Conservation (phyloP, 1,284 basidiomycete species). For the Sporisorium scitamineum region DNA sequence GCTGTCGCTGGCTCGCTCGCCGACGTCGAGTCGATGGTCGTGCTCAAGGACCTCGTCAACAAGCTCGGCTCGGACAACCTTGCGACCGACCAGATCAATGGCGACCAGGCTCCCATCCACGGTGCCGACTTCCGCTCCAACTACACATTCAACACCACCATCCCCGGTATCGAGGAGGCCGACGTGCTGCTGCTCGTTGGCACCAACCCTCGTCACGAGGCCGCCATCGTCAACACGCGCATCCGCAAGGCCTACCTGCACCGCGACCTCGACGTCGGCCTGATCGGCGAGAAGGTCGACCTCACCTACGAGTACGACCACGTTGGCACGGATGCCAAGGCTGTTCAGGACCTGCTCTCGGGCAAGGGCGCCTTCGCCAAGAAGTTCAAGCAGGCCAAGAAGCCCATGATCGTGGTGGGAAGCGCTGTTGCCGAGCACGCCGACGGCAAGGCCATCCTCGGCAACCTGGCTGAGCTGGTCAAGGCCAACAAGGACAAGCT, state of each 20-base stretch:
- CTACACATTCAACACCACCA: conserved; percentile 96
- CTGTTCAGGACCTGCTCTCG: conserved; percentile 81
- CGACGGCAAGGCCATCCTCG: conserved; percentile 84
- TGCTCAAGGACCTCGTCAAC: conserved; percentile 93
- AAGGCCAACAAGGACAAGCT: conserved; percentile 76
- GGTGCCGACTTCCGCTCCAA: conserved; percentile 93
- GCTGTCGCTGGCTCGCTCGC: conserved; percentile 92
- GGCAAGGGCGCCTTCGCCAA: conserved; percentile 81
- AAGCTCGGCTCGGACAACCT: conserved; percentile 95
- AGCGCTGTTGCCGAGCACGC: conserved; percentile 87
- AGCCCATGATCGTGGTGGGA: conserved; percentile 92
- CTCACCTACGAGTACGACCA: conserved; percentile 94
- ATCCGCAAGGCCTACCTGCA: conserved; percentile 95
- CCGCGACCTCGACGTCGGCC: conserved; percentile 83
- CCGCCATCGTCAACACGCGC: conserved; percentile 95
- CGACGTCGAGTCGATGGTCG: conserved; percentile 92
- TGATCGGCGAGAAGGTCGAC: conserved; percentile 91
- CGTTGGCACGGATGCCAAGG: conserved; percentile 83
- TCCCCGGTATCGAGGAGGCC: conserved; percentile 89
- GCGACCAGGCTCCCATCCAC: conserved; percentile 77
- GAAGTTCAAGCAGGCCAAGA: conserved; percentile 90
- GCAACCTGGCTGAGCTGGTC: conserved; percentile 83
- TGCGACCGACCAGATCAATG: conserved; percentile 80
- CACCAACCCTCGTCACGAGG: conserved; percentile 97
- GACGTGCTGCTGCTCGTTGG: conserved; percentile 94